These are phyloP conservation scores for Chamaecyparis obtusa DNA, from an alignment of 75 land plant species.

Conservation along the genomic window DNA sequence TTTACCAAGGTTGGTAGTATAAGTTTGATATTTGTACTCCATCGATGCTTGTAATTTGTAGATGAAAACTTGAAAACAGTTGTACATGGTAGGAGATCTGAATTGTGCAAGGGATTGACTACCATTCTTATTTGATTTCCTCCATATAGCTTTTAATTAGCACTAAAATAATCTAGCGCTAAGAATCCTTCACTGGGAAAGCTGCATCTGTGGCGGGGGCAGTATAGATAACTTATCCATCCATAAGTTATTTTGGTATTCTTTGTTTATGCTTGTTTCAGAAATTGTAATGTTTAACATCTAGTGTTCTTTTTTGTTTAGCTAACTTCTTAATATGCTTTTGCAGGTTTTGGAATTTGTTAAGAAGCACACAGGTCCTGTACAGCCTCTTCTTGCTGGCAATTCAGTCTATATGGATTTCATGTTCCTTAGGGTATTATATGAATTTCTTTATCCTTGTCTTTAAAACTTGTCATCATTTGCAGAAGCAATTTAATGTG, in stretches of 20 bases:
- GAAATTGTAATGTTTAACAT: neutral
- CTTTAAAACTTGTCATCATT: neutral
- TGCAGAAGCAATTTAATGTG: neutral
- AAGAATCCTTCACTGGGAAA: neutral
- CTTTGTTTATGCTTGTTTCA: neutral
- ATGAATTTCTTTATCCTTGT: neutral
- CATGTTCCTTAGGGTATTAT: constrained; percentile 56
- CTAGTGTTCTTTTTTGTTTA: neutral
- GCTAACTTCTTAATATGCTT: neutral
- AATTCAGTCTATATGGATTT: constrained; percentile 87
- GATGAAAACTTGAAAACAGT: neutral
- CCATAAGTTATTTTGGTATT: neutral
- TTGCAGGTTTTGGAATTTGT: constrained; percentile 85
- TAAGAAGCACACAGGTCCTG: constrained; percentile 45
- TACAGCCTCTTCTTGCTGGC: constrained; percentile 66
- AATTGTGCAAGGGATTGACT: neutral
- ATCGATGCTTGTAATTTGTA: neutral
- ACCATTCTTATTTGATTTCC: neutral
- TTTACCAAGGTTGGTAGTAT: neutral
- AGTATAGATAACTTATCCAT: neutral
- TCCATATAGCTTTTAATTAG: neutral
- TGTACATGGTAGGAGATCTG: neutral
- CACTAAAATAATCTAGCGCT: neutral
- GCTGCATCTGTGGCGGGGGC: neutral
- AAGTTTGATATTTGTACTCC: neutral